phyloP scores from a whole-genome alignment of 2,329 filamentous ascomycete species.

The Fusarium sp. region DNA sequence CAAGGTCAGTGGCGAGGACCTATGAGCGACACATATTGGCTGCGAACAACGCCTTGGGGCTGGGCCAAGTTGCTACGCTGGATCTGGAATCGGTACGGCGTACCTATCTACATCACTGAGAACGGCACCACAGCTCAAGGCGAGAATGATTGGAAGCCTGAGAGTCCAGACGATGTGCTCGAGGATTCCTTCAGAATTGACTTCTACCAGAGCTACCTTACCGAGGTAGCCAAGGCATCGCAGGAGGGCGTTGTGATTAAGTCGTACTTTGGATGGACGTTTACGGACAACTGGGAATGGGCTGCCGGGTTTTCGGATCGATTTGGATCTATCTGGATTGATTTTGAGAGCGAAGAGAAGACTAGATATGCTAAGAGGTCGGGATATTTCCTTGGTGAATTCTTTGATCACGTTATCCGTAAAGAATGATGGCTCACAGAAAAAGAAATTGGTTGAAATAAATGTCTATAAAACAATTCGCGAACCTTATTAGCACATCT shows the following conservation, averaged over 20 bases:
- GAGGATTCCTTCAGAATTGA: not conserved
- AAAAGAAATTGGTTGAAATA: no score
- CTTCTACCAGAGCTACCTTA: not conserved
- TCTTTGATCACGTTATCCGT: not conserved
- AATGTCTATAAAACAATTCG: not conserved
- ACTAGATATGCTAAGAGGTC: not conserved
- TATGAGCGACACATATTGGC: not conserved
- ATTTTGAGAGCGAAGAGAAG: not conserved
- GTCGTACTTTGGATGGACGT: not conserved
- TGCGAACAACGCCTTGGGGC: not conserved
- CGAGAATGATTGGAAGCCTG: not conserved
- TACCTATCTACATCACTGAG: not conserved
- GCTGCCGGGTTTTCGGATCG: not conserved
- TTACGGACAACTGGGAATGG: not conserved
- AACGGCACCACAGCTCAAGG: not conserved
- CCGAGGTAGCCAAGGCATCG: not conserved
- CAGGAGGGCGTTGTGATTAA: not conserved
- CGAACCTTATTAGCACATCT: not conserved
- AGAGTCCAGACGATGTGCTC: not conserved
- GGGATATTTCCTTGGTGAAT: not conserved
- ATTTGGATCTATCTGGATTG: not conserved
- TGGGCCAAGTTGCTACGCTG: not conserved
- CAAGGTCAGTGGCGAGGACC: not conserved
- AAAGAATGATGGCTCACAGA: not conserved
- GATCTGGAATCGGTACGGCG: not conserved